These are phyloP conservation scores for Hyphopichia fennica DNA, from an alignment of 1,139 yeast species.

Conservation along the genomic window DNA sequence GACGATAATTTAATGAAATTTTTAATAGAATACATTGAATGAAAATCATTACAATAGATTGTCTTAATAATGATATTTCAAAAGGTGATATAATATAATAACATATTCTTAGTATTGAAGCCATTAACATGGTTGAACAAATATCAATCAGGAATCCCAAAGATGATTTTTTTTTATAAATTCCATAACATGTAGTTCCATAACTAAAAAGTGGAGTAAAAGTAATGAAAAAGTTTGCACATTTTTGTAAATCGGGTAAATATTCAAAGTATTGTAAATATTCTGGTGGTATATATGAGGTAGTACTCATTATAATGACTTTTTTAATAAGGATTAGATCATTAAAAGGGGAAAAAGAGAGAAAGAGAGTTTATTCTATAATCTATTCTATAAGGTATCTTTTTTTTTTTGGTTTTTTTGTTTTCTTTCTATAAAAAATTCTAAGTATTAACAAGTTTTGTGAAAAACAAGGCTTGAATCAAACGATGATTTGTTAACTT, in stretches of 20 bases:
- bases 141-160: conserved; percentile 85
- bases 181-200: conserved; percentile 76
- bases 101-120: conserved; percentile 69
- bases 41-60: conserved; percentile 73
- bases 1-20: conserved; percentile 63
- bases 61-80: conserved; percentile 72
- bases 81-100: conserved; percentile 80
- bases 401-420: too few relatives aligned
- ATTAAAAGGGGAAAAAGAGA: too few relatives aligned
- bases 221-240: conserved; percentile 52
- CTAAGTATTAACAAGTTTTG: too few relatives aligned
- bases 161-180: conserved; percentile 61
- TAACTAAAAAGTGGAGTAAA: conserved; percentile 83
- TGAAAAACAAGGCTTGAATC: too few relatives aligned
- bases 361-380: too few relatives aligned
- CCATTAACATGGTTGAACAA: conserved; percentile 86
- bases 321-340: too few relatives aligned
- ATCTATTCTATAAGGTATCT: too few relatives aligned
- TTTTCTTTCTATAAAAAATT: too few relatives aligned
- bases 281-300: conserved; percentile 4
- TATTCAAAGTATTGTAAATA: conserved; percentile 22
- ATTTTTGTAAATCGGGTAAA: conserved; percentile 44
- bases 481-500: too few relatives aligned
- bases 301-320: not conserved
- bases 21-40: conserved; percentile 67